A percentile compares a stretch with the other conserved stretches of the same genome.
Conservation (phyloP, 805 yeast species). For the Candida parachauliodes region DNA sequence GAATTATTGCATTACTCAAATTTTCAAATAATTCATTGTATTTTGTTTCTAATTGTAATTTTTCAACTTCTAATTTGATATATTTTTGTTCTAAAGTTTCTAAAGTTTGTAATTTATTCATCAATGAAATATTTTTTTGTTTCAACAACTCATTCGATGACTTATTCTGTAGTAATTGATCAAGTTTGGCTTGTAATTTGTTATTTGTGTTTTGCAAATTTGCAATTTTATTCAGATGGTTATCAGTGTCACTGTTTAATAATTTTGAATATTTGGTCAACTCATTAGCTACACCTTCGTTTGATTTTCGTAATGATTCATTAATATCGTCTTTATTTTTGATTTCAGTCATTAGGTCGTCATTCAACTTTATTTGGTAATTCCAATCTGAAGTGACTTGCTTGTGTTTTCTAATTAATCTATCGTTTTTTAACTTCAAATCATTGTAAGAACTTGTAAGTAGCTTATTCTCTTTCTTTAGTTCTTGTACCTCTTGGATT, state of each 20-base stretch:
- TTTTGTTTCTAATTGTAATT: constrained; percentile 45
- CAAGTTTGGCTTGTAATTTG: constrained; percentile 49
- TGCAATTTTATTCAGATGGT: constrained; percentile 26
- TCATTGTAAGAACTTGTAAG: constrained; percentile 12
- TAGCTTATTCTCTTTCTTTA: constrained; percentile 17
- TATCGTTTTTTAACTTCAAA: constrained; percentile 19
- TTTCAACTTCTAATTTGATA: constrained; percentile 48
- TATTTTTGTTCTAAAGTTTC: constrained; percentile 43
- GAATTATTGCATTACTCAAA: constrained; percentile 28
- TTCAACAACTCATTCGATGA: constrained; percentile 50
- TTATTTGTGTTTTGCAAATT: constrained; percentile 47
- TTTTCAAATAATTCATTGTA: constrained; percentile 45
- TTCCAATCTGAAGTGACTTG: constrained; percentile 34
- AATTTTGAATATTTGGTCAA: constrained; percentile 15
- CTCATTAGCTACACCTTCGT: constrained; percentile 26
- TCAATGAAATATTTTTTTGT: constrained; percentile 49
- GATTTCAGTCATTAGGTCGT: constrained; percentile 38
- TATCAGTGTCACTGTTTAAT: constrained; percentile 3
- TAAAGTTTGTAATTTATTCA: constrained; percentile 32
- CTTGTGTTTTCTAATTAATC: constrained; percentile 24
- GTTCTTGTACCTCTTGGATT: constrained; percentile 15
- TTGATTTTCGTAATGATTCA: constrained; percentile 16
- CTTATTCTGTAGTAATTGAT: constrained; percentile 46
- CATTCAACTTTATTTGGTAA: constrained; percentile 27
- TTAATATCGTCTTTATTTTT: constrained; percentile 22